These are phyloP conservation scores for Brassica hybrid DNA, from an alignment of 441 rosid species.

Conservation along the genomic window DNA sequence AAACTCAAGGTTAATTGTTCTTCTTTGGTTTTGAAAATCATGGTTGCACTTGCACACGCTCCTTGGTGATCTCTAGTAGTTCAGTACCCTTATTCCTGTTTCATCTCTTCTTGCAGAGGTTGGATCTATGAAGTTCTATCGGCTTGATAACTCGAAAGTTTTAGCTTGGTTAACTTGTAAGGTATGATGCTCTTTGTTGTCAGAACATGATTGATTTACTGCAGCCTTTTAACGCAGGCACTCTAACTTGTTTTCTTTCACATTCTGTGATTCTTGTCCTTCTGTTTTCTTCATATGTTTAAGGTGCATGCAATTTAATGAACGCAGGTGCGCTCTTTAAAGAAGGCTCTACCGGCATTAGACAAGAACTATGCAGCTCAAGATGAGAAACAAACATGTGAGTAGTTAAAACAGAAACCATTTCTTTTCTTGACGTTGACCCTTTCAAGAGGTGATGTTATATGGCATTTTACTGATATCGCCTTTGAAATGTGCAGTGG, in stretches of 20 bases:
- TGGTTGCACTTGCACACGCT: background rate
- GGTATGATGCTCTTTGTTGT: conserved; percentile 57
- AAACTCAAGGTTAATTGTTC: conserved; percentile 81
- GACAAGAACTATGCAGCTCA: conserved; percentile 85
- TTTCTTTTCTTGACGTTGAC: conserved; percentile 1
- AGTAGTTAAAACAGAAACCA: conserved; percentile 14
- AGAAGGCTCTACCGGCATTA: conserved; percentile 56
- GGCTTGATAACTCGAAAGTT: conserved; percentile 85
- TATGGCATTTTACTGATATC: conserved; percentile 26
- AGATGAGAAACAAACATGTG: conserved; percentile 77
- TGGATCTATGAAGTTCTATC: conserved; percentile 77
- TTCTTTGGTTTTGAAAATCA: too few relatives aligned
- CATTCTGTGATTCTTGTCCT: background rate
- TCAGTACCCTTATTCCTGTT: conserved; percentile 19
- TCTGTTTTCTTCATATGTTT: background rate
- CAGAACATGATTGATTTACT: background rate
- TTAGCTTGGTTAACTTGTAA: conserved; percentile 78
- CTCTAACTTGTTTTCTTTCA: conserved; percentile 13
- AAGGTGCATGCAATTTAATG: conserved; percentile 13
- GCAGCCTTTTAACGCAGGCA: too few relatives aligned
- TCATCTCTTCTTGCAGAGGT: conserved; percentile 55
- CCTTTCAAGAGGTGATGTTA: conserved; percentile 13
- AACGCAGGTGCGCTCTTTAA: conserved; percentile 66
- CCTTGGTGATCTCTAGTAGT: conserved; percentile 14
- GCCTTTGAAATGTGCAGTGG: conserved; percentile 53